These are phyloP conservation scores for Arthromyces matolae DNA, from an alignment of 768 basidiomycete genomes.

Conservation along the genomic window DNA sequence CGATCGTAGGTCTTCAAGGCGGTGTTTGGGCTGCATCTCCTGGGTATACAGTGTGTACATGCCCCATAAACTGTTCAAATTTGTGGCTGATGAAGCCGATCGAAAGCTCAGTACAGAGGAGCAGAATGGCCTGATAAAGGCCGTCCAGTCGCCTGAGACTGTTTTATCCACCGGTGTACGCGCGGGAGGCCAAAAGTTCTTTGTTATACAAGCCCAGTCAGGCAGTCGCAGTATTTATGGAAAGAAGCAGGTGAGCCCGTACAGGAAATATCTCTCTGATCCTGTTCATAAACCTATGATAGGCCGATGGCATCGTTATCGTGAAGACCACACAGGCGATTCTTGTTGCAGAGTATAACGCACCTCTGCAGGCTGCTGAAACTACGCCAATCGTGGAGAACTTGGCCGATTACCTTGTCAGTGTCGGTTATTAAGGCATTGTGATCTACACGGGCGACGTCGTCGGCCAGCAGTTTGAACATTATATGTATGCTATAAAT, in stretches of 20 bases:
- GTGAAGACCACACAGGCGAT: conserved; percentile 86
- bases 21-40: conserved; percentile 71
- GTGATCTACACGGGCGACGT: conserved; percentile 1
- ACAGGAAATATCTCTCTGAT: neutral
- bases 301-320: conserved; percentile 73
- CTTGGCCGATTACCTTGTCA: conserved; percentile 77
- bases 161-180: conserved; percentile 58
- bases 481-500: conserved; percentile 16
- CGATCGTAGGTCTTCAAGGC: conserved; percentile 69
- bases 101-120: conserved; percentile 69
- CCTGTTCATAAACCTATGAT: neutral
- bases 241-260: conserved; percentile 68
- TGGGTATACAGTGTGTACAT: conserved; percentile 56
- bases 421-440: conserved; percentile 44
- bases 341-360: conserved; percentile 70
- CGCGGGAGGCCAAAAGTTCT: conserved; percentile 71
- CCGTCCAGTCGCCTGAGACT: conserved; percentile 37
- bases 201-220: conserved; percentile 55
- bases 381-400: conserved; percentile 59
- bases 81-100: too few relatives aligned
- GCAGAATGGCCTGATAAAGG: conserved; percentile 52
- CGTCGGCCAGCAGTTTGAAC: conserved; percentile 8
- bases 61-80: neutral
- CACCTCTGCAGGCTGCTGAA: conserved; percentile 65
- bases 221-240: conserved; percentile 56